A percentile compares a stretch with the other conserved stretches of the same genome.
phyloP scores from a whole-genome alignment of 768 basidiomycete genomes.

The Hericium alpestre region DNA sequence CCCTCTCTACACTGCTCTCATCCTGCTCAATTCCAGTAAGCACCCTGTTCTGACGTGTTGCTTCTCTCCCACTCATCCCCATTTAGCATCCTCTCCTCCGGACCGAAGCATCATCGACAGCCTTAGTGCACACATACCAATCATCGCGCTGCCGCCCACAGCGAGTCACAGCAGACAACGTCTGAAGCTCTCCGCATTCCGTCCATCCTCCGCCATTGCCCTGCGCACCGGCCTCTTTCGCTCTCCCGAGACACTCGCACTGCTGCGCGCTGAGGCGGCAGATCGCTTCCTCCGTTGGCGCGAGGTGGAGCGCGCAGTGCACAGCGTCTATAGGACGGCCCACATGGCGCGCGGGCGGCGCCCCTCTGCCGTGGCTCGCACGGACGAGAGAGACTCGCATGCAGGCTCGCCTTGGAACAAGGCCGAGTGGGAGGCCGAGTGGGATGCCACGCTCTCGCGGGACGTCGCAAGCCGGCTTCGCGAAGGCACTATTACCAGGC shows the following conservation, averaged over 20 bases:
- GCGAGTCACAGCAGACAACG: neutral
- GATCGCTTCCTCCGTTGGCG: constrained; percentile 66
- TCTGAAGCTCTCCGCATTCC: constrained; percentile 39
- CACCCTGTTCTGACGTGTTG: neutral
- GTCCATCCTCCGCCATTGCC: constrained; percentile 37
- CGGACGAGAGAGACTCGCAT: neutral
- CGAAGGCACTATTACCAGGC: constrained; percentile 20
- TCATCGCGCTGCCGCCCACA: constrained; percentile 37
- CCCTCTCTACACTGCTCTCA: constrained; percentile 50
- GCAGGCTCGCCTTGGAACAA: constrained; percentile 37
- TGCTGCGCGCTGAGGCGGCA: constrained; percentile 51
- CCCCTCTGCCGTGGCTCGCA: neutral
- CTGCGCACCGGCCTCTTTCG: constrained; percentile 54
- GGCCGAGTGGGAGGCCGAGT: constrained; percentile 56
- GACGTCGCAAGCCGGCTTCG: constrained; percentile 47
- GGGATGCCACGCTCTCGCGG: constrained; percentile 47
- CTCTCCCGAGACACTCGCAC: constrained; percentile 47
- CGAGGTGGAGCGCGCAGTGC: constrained; percentile 52
- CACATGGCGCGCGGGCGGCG: neutral
- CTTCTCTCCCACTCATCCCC: neutral
- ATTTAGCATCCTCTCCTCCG: constrained; percentile 11
- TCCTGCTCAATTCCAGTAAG: constrained; percentile 37
- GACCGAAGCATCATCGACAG: constrained; percentile 27
- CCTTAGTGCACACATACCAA: constrained; percentile 44
- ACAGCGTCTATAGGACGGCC: constrained; percentile 23